Percentiles rank a stretch among this genome's conserved stretches.
Evolutionary conservation across 768 basidiomycete species (phyloP).

Genomic region (Tubosaeta sp.): DNA sequence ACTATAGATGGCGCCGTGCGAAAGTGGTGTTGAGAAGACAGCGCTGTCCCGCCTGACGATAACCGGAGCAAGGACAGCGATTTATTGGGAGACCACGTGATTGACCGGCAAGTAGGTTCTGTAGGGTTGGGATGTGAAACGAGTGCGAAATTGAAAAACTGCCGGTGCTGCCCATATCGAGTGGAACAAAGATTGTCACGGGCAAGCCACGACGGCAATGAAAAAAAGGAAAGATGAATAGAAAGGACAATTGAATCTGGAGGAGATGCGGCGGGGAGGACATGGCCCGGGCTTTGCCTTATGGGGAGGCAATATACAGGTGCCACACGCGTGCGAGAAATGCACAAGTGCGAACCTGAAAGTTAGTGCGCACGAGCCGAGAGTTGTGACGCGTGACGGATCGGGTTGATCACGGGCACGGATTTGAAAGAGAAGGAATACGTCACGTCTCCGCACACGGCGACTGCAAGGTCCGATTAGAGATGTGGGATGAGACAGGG

Average conservation of each 20-base stretch:
- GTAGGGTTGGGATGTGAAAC: slow-evolving; percentile 21
- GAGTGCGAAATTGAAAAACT: slow-evolving; percentile 5
- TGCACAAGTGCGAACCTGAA: not conserved
- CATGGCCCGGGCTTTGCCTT: too few relatives aligned
- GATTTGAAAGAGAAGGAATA: not conserved
- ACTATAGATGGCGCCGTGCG: not conserved
- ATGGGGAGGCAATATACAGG: too few relatives aligned
- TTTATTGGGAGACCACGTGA: slow-evolving; percentile 13
- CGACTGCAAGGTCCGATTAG: not conserved
- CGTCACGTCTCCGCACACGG: not conserved
- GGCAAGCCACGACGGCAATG: not conserved
- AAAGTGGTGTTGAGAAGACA: not conserved
- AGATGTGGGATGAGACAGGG: not conserved
- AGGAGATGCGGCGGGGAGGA: not conserved
- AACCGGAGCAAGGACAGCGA: slow-evolving; percentile 7
- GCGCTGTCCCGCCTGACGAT: slow-evolving; percentile 8
- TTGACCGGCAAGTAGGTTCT: slow-evolving; percentile 25
- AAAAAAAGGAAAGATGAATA: too few relatives aligned
- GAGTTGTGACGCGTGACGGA: not conserved
- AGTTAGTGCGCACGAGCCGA: not conserved
- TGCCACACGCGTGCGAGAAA: not conserved
- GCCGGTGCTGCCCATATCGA: too few relatives aligned
- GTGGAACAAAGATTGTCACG: slow-evolving; percentile 5
- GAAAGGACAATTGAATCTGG: not conserved
- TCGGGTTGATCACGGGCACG: not conserved